phyloP scores from a whole-genome alignment of 2,329 filamentous ascomycete species.

The Keithomyces neogunnii region DNA sequence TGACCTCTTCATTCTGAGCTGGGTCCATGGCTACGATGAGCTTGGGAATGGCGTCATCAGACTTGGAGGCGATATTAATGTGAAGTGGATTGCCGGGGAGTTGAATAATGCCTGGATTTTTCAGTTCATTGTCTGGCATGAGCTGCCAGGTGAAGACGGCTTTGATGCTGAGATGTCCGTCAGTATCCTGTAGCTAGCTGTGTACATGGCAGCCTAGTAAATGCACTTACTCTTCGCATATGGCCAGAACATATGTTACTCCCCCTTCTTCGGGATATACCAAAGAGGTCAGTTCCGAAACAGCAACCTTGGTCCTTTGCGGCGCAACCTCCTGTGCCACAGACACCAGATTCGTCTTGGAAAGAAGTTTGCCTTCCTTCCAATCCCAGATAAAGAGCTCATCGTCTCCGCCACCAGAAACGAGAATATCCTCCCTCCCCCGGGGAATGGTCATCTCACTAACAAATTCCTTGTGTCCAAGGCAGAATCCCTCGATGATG shows the following conservation, averaged over 20 bases:
- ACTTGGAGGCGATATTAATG: conserved; percentile 22
- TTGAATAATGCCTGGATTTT: conserved; percentile 36
- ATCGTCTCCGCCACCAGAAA: conserved; percentile 83
- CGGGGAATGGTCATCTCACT: conserved; percentile 62
- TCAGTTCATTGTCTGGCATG: conserved; percentile 36
- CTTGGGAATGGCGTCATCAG: conserved; percentile 14
- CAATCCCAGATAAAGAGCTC: conserved; percentile 79
- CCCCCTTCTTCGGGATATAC: conserved; percentile 19
- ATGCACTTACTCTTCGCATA: conserved; percentile 46
- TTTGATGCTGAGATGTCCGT: conserved; percentile 34
- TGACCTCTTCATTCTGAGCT: conserved; percentile 16
- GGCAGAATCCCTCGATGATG: conserved; percentile 81
- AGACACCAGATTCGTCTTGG: conserved; percentile 43
- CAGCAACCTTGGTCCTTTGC: conserved; percentile 34
- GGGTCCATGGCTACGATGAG: conserved; percentile 34
- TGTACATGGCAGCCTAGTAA: background rate
- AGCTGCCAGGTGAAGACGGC: conserved; percentile 61
- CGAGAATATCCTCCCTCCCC: conserved; percentile 49
- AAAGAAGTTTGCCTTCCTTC: conserved; percentile 45
- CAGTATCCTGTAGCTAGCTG: conserved; percentile 5
- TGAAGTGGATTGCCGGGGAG: conserved; percentile 60
- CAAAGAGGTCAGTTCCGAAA: conserved; percentile 34
- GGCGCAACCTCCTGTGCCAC: conserved; percentile 29
- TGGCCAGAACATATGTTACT: conserved; percentile 35
- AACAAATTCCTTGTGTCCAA: conserved; percentile 82